Base-by-base conservation (phyloP, 176 grass and related monocot species). In the Luzula sylvatica region DNA sequence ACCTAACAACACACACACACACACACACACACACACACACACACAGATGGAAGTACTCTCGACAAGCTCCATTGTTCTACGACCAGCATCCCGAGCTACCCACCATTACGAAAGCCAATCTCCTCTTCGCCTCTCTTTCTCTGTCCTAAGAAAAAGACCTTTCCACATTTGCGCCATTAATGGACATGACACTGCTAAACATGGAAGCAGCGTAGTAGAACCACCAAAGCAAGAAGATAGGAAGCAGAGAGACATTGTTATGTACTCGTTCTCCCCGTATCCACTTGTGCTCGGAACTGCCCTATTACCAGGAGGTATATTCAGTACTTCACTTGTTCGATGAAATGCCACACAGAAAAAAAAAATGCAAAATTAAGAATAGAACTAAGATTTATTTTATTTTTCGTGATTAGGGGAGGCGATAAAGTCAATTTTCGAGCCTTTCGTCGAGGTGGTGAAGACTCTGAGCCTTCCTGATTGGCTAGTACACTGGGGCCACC, bases 401-500 rank as follows among this genome's bases (percentile, higher is more conserved):
- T 64, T 53, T 40, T 38, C 15, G 4, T 65, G 11, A 2, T 55
- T 21, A 73, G 85, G 77, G 26, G 78, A 71, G 45, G 25, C 56
- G 8, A 54, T 86, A 55, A 25, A 66, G 15, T 83, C 81, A 50
- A 50, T 68, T 26, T 96, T 96, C 66, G 59, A 48, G 58, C 84
- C 90, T 20, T 86, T 96, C 73, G 90, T 71, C 16, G 84, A 89
- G 50, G 44, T 96, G 15, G 78, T 96, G 58, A 82, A 86, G 81
- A 86, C 81, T 17, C 79, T 13, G 38, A 54, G 50, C 54, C 81
- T 89, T 27, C 78, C 84, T 24, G 80, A 72, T 5, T 89, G 77
- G 90, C 81, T 96, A 66, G 84, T 96, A 67, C 84, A 96, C 68
- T 96, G 90, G 90, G 90, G 83, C 0, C 90, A 96, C 58, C 84